Evolutionary conservation across 148 eudicot genomes (phyloP), one percentile per base, ranked within the genome.

Genomic region (Pharnaceum exiguum): DNA sequence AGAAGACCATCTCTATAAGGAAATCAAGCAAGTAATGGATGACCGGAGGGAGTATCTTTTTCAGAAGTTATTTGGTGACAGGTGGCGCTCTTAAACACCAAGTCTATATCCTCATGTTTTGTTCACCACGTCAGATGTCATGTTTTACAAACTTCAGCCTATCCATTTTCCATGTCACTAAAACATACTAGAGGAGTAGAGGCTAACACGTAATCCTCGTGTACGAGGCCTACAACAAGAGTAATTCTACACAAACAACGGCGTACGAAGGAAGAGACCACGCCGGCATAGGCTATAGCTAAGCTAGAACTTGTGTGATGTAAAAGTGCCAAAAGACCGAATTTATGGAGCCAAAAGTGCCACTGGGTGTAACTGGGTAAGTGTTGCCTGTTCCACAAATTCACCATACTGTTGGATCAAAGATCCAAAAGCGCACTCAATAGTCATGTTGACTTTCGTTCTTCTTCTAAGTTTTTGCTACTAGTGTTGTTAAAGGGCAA

Each of bases 141-240:
- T 59, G 6, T 5, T 27, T 2, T 10, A 2, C 16, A 1, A 51
- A 22, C 35, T 10, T 49, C 70, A 49, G 69, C 70, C 35, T 65
- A 73, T 77, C 78, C 75, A 47, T 21, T 33, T 56, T 68, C 73
- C 73, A 69, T 45, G 72, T 66, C 75, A 66, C 23, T n/a, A n/a
- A n/a, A n/a, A n/a, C n/a, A n/a, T n/a, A n/a, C 24, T 5, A 24
- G 21, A 3, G 19, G 19, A 30, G 18, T 46, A 37, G 30, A 27
- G 22, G 11, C 12, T 68, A 69, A 62, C 73, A 62, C 62, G 51
- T 68, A 17, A 48, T 24, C 10, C 7, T n/a, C 5, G 15, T 8
- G 9, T 25, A 27, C 27, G 52, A 3, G 38, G 12, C 3, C 9
- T 13, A 18, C 8, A 1, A 17, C 5, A 43, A 1, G 9, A 11